Evolutionary conservation across 2,329 filamentous ascomycete genomes (phyloP).

Genomic region (Eutypella sp.): DNA sequence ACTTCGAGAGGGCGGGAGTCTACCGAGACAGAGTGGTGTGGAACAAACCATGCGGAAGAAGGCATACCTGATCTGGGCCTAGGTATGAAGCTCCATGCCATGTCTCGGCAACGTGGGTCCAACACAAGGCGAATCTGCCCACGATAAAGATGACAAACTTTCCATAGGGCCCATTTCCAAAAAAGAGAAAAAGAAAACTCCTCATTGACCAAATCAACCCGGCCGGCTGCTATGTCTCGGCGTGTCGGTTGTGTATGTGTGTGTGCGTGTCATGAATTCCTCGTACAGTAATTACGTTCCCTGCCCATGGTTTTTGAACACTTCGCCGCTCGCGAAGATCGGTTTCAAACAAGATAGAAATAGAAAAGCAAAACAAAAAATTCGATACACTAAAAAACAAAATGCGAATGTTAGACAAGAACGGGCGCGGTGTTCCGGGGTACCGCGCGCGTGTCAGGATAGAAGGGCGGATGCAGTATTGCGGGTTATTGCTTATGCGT

Average conservation of each 20-base stretch:
- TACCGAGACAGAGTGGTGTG: no score
- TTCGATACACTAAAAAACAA: conserved; percentile 20
- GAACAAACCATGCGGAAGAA: no score
- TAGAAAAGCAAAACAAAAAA: no score
- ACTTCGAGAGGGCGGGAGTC: no score
- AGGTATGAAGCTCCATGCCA: no score
- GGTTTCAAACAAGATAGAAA: no score
- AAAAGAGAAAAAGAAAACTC: no score
- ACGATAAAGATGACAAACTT: not conserved
- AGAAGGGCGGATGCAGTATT: conserved; percentile 3
- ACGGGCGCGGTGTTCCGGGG: conserved; percentile 13
- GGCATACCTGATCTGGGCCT: no score
- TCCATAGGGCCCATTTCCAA: no score
- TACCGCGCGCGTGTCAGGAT: not conserved
- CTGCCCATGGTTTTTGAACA: conserved; percentile 17
- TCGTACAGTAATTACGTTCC: conserved; percentile 28
- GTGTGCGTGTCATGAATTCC: conserved; percentile 20
- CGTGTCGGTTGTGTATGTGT: conserved; percentile 17
- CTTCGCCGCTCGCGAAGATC: conserved; percentile 15
- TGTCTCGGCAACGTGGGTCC: no score
- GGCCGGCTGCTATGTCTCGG: conserved; percentile 17
- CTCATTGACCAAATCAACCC: conserved; percentile 20
- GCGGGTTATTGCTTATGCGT: conserved; percentile 40
- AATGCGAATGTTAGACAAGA: conserved; percentile 18
- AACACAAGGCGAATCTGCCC: not conserved